phyloP scores from a whole-genome alignment of 2,329 filamentous ascomycete genomes.

The Cryphonectria naterciae region DNA sequence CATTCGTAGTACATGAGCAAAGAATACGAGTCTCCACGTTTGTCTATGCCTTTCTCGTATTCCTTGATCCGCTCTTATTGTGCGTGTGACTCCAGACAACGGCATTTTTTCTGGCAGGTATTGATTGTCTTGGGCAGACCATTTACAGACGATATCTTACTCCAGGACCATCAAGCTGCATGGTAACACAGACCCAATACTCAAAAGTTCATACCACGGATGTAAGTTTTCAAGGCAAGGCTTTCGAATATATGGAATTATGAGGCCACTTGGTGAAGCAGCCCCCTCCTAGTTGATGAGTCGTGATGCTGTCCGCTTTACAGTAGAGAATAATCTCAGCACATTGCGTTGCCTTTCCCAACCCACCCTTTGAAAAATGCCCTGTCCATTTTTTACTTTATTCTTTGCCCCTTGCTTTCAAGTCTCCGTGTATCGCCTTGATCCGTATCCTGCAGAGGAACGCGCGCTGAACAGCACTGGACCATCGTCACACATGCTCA shows the following conservation, averaged over 20 bases:
- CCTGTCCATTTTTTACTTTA: not conserved
- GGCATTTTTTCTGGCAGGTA: not conserved
- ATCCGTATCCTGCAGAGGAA: slow-evolving; percentile 10
- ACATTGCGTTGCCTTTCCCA: slow-evolving; percentile 12
- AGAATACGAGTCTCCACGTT: not conserved
- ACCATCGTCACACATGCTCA: not conserved
- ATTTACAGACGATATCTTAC: too few species aligned
- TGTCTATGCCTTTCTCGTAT: not conserved
- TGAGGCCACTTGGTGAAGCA: not conserved
- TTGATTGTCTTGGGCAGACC: not conserved
- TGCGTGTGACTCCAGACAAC: not conserved
- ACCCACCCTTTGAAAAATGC: slow-evolving; percentile 6
- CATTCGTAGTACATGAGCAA: not conserved
- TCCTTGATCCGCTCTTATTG: not conserved
- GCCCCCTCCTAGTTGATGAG: slow-evolving; percentile 14
- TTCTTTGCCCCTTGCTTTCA: not conserved
- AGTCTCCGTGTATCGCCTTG: not conserved
- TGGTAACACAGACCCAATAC: not conserved
- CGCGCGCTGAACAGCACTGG: not conserved
- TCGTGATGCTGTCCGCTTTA: slow-evolving; percentile 19
- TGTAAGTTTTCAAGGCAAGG: not conserved
- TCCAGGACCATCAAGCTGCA: not conserved
- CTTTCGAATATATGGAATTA: slow-evolving; percentile 6
- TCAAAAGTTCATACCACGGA: not conserved
- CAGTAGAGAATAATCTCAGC: slow-evolving; percentile 7